Evolutionary conservation across 768 basidiomycete species (phyloP).

Genomic region (Russula olivacea): DNA sequence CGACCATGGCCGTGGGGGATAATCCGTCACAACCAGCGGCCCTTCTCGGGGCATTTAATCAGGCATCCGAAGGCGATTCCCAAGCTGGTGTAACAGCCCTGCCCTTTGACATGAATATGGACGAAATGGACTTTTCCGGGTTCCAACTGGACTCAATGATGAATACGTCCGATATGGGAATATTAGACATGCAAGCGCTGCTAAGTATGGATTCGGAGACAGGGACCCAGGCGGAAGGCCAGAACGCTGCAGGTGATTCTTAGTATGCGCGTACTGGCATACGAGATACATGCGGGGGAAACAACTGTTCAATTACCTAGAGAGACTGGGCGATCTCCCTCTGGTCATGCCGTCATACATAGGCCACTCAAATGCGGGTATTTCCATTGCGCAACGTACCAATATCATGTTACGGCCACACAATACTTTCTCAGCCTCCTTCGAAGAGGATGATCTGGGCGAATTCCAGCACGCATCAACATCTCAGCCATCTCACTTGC

Average conservation of each 20-base stretch:
- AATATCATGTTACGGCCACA: not conserved
- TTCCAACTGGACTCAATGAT: slow-evolving; percentile 15
- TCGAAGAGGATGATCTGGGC: slow-evolving; percentile 58
- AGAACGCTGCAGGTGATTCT: slow-evolving; percentile 7
- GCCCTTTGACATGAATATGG: slow-evolving; percentile 42
- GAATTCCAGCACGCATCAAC: slow-evolving; percentile 51
- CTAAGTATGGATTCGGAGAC: slow-evolving; percentile 11
- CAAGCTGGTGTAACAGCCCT: slow-evolving; percentile 25
- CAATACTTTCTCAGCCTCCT: slow-evolving; percentile 61
- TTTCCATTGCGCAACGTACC: not conserved
- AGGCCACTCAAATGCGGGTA: not conserved
- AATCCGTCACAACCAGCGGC: slow-evolving; percentile 27
- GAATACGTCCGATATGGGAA: slow-evolving; percentile 38
- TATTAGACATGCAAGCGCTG: slow-evolving; percentile 13
- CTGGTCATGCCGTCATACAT: not conserved
- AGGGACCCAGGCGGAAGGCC: slow-evolving; percentile 10
- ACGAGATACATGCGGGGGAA: not conserved
- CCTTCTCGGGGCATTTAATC: slow-evolving; percentile 18
- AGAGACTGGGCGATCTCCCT: not conserved
- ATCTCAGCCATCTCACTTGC: slow-evolving; percentile 47
- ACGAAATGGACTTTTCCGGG: slow-evolving; percentile 9
- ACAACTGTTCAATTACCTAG: not conserved
- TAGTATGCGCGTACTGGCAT: slow-evolving; percentile 7
- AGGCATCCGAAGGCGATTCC: slow-evolving; percentile 5
- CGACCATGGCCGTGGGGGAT: slow-evolving; percentile 6